These are phyloP conservation scores for Carallia pectinifolia DNA, from an alignment of 345 rosid genomes.

Conservation along the genomic window DNA sequence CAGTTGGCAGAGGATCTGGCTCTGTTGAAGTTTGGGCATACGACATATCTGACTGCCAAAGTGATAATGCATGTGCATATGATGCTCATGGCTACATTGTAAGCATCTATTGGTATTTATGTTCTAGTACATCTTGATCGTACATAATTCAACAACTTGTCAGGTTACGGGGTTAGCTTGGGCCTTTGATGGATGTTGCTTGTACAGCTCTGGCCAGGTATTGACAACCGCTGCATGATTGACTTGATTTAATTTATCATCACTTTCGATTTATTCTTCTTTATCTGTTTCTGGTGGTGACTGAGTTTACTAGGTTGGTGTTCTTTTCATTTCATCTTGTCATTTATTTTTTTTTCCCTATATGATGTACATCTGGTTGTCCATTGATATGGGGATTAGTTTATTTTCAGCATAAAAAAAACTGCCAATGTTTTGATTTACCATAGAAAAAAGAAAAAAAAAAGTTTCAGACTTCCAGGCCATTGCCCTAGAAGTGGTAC, in stretches of 20 bases:
- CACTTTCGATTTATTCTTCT: slow-evolving; percentile 2
- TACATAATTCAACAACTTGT: slow-evolving; percentile 27
- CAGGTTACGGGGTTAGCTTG: slow-evolving; percentile 93
- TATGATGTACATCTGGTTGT: too few relatives aligned
- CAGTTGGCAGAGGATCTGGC: slow-evolving; percentile 91
- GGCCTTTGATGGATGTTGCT: slow-evolving; percentile 70
- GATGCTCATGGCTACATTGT: slow-evolving; percentile 78
- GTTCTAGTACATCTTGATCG: slow-evolving; percentile 15
- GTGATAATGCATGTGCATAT: slow-evolving; percentile 45
- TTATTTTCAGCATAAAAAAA: too few relatives aligned
- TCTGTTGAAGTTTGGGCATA: slow-evolving; percentile 79
- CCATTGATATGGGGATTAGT: too few relatives aligned
- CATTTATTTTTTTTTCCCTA: too few relatives aligned
- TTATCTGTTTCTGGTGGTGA: slow-evolving; percentile 7
- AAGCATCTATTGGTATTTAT: slow-evolving; percentile 36
- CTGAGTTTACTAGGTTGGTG: too few relatives aligned
- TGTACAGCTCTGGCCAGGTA: slow-evolving; percentile 96
- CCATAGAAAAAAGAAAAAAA: too few relatives aligned
- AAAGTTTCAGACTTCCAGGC: too few relatives aligned
- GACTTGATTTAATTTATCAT: not conserved
- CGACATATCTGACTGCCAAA: slow-evolving; percentile 43
- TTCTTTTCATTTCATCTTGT: too few relatives aligned
- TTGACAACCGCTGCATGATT: slow-evolving; percentile 4
- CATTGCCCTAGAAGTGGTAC: too few relatives aligned
- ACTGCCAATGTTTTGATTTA: too few relatives aligned